Evolutionary conservation across 2,329 filamentous ascomycete species (phyloP).

Genomic region (Fusarium chuoi): DNA sequence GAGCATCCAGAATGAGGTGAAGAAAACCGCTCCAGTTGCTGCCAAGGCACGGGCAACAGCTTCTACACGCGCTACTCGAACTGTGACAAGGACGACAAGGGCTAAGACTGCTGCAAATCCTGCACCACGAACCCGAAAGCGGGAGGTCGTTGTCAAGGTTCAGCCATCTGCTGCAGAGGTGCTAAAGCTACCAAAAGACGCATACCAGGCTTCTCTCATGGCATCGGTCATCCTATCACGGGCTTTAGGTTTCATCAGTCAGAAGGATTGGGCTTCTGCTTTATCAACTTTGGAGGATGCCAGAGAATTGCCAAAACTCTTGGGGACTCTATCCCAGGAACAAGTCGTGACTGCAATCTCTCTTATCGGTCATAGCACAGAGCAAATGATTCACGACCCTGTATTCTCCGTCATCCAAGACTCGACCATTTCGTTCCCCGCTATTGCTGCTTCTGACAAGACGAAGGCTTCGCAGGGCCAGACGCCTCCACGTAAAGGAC

Average conservation of each 20-base stretch:
- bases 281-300: constrained; percentile 64
- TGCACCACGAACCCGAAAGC: constrained; percentile 33
- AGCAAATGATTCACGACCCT: constrained; percentile 80
- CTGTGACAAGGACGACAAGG: constrained; percentile 42
- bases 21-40: constrained; percentile 23
- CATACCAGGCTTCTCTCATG: constrained; percentile 52
- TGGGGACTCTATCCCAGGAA: constrained; percentile 56
- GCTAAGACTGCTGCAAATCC: constrained; percentile 31
- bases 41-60: constrained; percentile 33
- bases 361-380: constrained; percentile 74
- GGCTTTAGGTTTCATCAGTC: constrained; percentile 58
- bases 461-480: constrained; percentile 49
- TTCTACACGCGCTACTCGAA: constrained; percentile 40
- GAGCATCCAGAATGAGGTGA: constrained; percentile 7
- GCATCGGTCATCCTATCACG: constrained; percentile 50
- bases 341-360: constrained; percentile 74
- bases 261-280: constrained; percentile 68
- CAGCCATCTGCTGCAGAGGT: constrained; percentile 35
- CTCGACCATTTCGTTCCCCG: constrained; percentile 88
- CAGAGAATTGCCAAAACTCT: constrained; percentile 55
- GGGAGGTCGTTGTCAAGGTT: constrained; percentile 37
- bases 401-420: constrained; percentile 92
- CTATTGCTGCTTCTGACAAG: constrained; percentile 63
- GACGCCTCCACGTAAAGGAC: constrained; percentile 50
- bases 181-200: constrained; percentile 44